Conservation (phyloP, 768 basidiomycete species). For the Nidularia sp. region DNA sequence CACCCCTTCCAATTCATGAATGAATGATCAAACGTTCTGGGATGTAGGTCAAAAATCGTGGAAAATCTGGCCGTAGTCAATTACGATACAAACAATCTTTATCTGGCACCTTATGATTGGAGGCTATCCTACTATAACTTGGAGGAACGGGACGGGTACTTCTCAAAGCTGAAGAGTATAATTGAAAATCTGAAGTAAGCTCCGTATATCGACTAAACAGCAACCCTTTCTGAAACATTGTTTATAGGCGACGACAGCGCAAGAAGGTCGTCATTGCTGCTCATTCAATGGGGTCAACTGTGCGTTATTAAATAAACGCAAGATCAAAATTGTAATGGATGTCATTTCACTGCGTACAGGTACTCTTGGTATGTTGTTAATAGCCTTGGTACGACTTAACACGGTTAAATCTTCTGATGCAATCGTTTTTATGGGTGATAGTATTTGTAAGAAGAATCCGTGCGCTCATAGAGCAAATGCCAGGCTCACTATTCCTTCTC, state of each 20-base stretch:
- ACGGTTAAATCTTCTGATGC: too few species aligned
- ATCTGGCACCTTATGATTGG: slow-evolving; percentile 91
- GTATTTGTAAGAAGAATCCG: slow-evolving; percentile 67
- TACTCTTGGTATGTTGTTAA: slow-evolving; percentile 41
- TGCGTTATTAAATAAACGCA: slow-evolving; percentile 24
- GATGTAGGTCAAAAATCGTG: slow-evolving; percentile 78
- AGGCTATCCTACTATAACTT: slow-evolving; percentile 84
- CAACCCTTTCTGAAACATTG: not conserved
- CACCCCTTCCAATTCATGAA: too few species aligned
- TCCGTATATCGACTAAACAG: not conserved
- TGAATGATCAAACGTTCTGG: too few species aligned
- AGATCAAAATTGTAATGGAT: not conserved
- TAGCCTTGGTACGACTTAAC: not conserved
- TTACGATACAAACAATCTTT: slow-evolving; percentile 88
- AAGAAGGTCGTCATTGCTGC: slow-evolving; percentile 81
- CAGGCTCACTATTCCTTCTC: not conserved
- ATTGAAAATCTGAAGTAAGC: slow-evolving; percentile 77
- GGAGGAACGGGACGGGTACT: slow-evolving; percentile 88
- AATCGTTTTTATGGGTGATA: too few species aligned
- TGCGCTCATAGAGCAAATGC: not conserved
- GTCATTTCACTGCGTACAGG: slow-evolving; percentile 17
- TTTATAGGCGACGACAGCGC: slow-evolving; percentile 54
- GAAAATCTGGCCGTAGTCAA: slow-evolving; percentile 92
- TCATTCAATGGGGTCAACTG: slow-evolving; percentile 84
- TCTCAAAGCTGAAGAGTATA: slow-evolving; percentile 73